Conservation (phyloP, 2,329 filamentous ascomycete species). For the Pestalotiopsis fici region DNA sequence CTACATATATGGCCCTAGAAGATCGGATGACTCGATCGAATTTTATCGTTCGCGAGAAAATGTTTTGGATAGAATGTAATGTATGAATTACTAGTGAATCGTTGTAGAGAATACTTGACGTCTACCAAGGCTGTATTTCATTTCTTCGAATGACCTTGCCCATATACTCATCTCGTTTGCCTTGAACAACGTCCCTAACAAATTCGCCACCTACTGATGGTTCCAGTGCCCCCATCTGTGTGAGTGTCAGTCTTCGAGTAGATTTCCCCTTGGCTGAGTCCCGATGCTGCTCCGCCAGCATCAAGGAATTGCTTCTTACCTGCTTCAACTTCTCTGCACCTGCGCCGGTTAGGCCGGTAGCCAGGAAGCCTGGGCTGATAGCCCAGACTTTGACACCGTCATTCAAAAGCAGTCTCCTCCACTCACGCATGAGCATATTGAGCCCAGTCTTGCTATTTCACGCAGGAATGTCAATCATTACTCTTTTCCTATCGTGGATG, state of each 20-base stretch:
- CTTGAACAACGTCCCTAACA: slow-evolving; percentile 32
- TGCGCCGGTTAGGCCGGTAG: slow-evolving; percentile 16
- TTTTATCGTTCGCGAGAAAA: too few species aligned
- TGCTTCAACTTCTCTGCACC: slow-evolving; percentile 8
- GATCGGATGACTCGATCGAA: too few species aligned
- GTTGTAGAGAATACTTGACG: too few species aligned
- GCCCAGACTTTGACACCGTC: slow-evolving; percentile 48
- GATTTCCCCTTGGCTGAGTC: not conserved
- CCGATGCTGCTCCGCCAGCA: not conserved
- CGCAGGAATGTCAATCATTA: too few species aligned
- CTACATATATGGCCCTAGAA: too few species aligned
- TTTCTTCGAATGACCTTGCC: slow-evolving; percentile 26
- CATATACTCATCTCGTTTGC: slow-evolving; percentile 31
- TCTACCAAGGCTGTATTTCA: slow-evolving; percentile 17
- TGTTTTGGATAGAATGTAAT: too few species aligned
- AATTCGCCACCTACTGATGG: slow-evolving; percentile 29
- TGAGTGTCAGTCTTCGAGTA: not conserved
- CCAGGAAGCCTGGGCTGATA: slow-evolving; percentile 24
- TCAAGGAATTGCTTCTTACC: not conserved
- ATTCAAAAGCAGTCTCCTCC: slow-evolving; percentile 34
- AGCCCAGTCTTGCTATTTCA: slow-evolving; percentile 38
- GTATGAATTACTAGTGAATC: too few species aligned
- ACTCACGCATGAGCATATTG: slow-evolving; percentile 52
- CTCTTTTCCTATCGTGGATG: too few species aligned
- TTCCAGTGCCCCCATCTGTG: slow-evolving; percentile 24